Evolutionary conservation across 306 rosid genomes (phyloP).

Genomic region (Chamaecrista fasciculata): DNA sequence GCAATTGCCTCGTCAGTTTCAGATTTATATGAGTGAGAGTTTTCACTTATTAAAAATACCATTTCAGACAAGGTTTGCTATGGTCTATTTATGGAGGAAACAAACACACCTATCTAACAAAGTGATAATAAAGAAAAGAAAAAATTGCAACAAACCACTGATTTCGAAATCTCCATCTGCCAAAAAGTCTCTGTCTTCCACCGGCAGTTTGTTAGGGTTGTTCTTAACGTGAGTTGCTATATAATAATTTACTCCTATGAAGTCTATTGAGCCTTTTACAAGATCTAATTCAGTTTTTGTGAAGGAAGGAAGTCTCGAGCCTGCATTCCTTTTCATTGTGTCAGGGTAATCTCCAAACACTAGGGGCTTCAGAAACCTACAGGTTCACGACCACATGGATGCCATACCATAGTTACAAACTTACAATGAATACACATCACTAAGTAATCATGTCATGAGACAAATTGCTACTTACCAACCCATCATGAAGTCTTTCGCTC

Average conservation of each 20-base stretch:
- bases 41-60: no score
- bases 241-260: conserved; percentile 43
- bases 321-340: conserved; percentile 37
- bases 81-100: no score
- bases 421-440: no score
- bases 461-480: conserved; percentile 50
- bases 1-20: no score
- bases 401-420: no score
- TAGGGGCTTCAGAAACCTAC: conserved; percentile 53
- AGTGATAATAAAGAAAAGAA: background rate
- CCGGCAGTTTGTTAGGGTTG: conserved; percentile 7
- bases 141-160: conserved; percentile 7
- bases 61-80: no score
- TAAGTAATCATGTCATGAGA: background rate
- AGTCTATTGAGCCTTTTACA: conserved; percentile 52
- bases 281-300: conserved; percentile 28
- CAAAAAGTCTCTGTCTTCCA: background rate
- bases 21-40: no score
- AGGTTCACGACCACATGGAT: background rate
- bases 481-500: conserved; percentile 44
- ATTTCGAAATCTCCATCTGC: conserved; percentile 14
- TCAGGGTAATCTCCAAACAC: conserved; percentile 52
- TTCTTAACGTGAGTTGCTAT: conserved; percentile 3
- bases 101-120: no score
- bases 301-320: conserved; percentile 48